A percentile compares a stretch with the other conserved stretches of the same genome.
Conservation (phyloP, 768 basidiomycete species). For the Paxillus rubicundulus region DNA sequence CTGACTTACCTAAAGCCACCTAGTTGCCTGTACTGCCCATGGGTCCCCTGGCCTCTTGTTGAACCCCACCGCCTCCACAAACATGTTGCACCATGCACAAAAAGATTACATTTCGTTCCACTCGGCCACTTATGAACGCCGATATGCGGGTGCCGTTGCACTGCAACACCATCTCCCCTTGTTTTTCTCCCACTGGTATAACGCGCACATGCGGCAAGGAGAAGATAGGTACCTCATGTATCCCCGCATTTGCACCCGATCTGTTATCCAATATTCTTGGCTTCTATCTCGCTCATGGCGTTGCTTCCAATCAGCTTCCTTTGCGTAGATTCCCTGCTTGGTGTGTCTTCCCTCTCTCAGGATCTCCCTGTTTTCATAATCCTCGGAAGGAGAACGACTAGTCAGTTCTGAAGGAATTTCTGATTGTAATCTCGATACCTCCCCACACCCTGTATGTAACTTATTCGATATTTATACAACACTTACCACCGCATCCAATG, state of each 20-base stretch:
- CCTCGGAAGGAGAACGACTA: background rate
- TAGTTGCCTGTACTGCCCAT: slow-evolving; percentile 20
- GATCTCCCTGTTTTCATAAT: slow-evolving; percentile 5
- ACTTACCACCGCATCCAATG: background rate
- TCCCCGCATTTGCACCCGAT: slow-evolving; percentile 22
- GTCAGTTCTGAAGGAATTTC: background rate
- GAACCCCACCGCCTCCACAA: slow-evolving; percentile 11
- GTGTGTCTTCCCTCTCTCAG: slow-evolving; percentile 4
- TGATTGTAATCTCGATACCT: background rate
- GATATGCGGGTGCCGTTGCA: slow-evolving; percentile 20
- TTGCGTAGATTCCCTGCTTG: slow-evolving; percentile 2
- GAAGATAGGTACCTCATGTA: slow-evolving; percentile 24
- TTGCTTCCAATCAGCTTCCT: slow-evolving; percentile 8
- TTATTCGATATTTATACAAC: background rate
- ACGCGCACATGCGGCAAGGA: slow-evolving; percentile 14
- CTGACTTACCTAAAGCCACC: slow-evolving; percentile 31
- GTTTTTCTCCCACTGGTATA: slow-evolving; percentile 15
- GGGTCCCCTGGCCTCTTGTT: slow-evolving; percentile 25
- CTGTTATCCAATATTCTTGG: slow-evolving; percentile 9
- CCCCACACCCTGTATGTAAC: background rate
- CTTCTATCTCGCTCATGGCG: slow-evolving; percentile 9
- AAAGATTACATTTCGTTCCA: slow-evolving; percentile 21
- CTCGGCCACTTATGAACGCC: slow-evolving; percentile 14
- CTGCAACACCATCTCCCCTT: slow-evolving; percentile 3
- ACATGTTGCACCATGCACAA: slow-evolving; percentile 16